Evolutionary conservation across 2,329 filamentous ascomycete genomes (phyloP).

Genomic region (Cladosporium phlei): DNA sequence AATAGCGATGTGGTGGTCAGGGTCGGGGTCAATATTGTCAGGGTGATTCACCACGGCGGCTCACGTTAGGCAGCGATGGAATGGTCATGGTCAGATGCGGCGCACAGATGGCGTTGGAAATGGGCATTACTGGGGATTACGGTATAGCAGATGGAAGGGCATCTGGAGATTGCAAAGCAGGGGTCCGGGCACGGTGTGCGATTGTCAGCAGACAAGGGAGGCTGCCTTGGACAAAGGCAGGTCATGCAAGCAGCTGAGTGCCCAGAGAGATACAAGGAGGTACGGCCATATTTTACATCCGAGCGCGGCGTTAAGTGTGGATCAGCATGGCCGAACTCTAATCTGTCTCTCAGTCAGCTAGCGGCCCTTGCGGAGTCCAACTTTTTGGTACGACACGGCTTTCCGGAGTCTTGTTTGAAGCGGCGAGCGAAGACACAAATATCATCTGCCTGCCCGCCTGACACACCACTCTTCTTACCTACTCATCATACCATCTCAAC

Average conservation of each 20-base stretch:
- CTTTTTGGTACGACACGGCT: constrained; percentile 2
- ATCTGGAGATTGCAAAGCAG: constrained; percentile 6
- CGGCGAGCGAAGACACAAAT: constrained; percentile 6
- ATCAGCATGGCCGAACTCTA: too few relatives aligned
- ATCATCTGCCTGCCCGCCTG: constrained; percentile 7
- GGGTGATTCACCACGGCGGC: neutral
- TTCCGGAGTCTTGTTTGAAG: neutral
- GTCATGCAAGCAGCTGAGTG: neutral
- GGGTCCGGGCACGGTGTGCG: neutral
- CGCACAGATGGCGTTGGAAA: constrained; percentile 4
- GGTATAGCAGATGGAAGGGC: too few relatives aligned
- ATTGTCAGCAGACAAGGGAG: constrained; percentile 8
- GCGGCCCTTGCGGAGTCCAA: neutral
- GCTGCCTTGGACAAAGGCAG: neutral
- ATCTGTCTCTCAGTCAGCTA: neutral
- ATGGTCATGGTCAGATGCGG: neutral
- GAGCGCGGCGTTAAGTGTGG: constrained; percentile 2
- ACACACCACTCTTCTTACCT: neutral
- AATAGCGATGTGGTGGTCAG: neutral
- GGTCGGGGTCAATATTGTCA: too few relatives aligned
- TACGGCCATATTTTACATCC: too few relatives aligned
- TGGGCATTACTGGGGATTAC: neutral
- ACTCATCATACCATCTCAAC: neutral
- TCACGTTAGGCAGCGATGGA: too few relatives aligned
- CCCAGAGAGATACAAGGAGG: too few relatives aligned